Evolutionary conservation across 2,329 filamentous ascomycete genomes (phyloP), one percentile per base, ranked within the genome.

Genomic region (Paecilomyces variotii): DNA sequence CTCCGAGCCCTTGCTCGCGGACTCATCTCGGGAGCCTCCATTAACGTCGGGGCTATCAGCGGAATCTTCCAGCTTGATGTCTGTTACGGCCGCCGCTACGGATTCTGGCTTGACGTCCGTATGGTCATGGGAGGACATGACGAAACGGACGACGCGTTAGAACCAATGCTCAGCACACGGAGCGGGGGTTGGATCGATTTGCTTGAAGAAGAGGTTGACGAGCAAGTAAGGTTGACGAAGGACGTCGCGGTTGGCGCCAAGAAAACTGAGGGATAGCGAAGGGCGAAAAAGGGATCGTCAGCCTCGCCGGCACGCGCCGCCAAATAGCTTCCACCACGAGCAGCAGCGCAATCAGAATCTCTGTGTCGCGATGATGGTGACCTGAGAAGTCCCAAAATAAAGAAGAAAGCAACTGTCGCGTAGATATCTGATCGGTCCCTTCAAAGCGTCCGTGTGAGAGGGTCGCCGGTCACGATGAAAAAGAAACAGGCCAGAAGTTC

Each of bases 81-180:
- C 70, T 60, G 69, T 75, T 64, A 72, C 68, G 53, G 70, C 72
- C 65, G 71, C 64, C 57, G 66, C 65, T 66, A 70, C 68, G 28
- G 66, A 64, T 63, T 71, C 69, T 64, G 69, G 61, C 61, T 71
- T 69, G 63, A 63, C 66, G 68, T 76, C 74, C 66, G 73, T 71
- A 66, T 70, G 65, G 70, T 71, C 73, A 73, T 75, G 71, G 66
- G 68, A 63, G 64, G 71, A 71, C 74, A 76, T 77, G 72, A 74
- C 72, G 71, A 73, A 68, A 69, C 66, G 68, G 68, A 70, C 71
- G 57, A 58, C 56, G 59, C 60, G 61, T 62, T 62, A 64, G 63
- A 58, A 59, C 58, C 63, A 63, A 63, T 56, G 50, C 54, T 63
- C 61, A 61, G 61, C 61, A 30, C 54, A 39, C 57, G 55, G 55